A percentile compares a stretch with the other conserved stretches of the same genome.
These are phyloP conservation scores for Alternaria sp. DNA, from an alignment of 2,329 filamentous ascomycete genomes.

Conservation along the genomic window DNA sequence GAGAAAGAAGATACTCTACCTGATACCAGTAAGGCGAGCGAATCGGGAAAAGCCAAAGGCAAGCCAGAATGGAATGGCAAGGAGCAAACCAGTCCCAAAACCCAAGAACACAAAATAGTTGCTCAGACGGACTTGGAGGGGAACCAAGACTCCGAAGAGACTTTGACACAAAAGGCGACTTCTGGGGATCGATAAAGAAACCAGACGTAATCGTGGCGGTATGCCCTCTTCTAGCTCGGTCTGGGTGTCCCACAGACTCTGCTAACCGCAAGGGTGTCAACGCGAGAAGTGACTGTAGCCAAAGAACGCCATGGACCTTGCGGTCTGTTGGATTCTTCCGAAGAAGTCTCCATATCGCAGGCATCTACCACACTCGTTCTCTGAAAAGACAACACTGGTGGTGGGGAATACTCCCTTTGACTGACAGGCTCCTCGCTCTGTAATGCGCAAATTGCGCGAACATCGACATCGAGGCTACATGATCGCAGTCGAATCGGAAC, in stretches of 20 bases:
- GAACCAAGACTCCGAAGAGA: conserved; percentile 12
- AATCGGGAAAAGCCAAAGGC: neutral
- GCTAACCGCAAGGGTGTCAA: neutral
- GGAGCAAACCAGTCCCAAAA: conserved; percentile 15
- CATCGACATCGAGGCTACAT: neutral
- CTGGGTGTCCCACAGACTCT: conserved; percentile 7
- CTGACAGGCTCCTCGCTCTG: conserved; percentile 9
- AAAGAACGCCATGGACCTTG: conserved; percentile 31
- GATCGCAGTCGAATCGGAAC: conserved; percentile 10
- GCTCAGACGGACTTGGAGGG: conserved; percentile 3
- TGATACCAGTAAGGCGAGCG: conserved; percentile 18
- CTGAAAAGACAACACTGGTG: conserved; percentile 30
- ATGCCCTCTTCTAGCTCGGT: neutral
- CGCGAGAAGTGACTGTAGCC: conserved; percentile 15
- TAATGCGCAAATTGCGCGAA: conserved; percentile 10
- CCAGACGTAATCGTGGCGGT: neutral
- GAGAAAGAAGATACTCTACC: conserved; percentile 27
- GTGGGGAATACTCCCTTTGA: conserved; percentile 20
- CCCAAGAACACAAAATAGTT: conserved; percentile 11
- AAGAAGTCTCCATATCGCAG: conserved; percentile 25
- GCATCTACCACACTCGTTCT: conserved; percentile 26
- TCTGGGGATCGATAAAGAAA: neutral
- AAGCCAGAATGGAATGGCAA: conserved; percentile 13
- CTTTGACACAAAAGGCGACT: conserved; percentile 1
- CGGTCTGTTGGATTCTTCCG: conserved; percentile 28